Percentiles rank a stretch among this genome's conserved stretches.
phyloP scores from a whole-genome alignment of 192 early-diverging fungal species.

The Irineochytrium annulatum region DNA sequence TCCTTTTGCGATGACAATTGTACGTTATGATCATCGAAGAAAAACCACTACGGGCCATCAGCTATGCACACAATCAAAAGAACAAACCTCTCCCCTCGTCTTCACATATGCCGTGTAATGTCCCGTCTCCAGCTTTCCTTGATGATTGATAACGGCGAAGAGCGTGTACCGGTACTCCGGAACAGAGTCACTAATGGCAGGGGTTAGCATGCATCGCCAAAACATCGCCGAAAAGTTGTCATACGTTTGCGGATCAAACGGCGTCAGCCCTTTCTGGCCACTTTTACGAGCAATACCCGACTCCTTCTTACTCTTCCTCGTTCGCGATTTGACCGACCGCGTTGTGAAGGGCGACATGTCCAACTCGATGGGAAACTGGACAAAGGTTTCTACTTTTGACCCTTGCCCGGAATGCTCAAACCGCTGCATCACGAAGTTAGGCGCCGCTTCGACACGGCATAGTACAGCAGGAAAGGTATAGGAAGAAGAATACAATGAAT shows the following conservation, averaged over 20 bases:
- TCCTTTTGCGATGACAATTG: slow-evolving; percentile 64
- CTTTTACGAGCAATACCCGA: neutral
- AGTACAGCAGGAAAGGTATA: slow-evolving; percentile 1
- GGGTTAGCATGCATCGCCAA: neutral
- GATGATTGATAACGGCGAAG: slow-evolving; percentile 90
- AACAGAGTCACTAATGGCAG: slow-evolving; percentile 33
- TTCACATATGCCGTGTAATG: slow-evolving; percentile 88
- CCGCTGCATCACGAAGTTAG: slow-evolving; percentile 42
- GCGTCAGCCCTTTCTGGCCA: slow-evolving; percentile 7
- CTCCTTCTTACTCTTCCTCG: slow-evolving; percentile 13
- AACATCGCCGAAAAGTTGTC: slow-evolving; percentile 3
- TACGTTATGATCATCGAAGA: slow-evolving; percentile 83
- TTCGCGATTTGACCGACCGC: slow-evolving; percentile 37
- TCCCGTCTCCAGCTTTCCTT: slow-evolving; percentile 88
- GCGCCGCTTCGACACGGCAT: slow-evolving; percentile 7
- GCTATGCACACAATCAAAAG: neutral
- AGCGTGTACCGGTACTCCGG: slow-evolving; percentile 76
- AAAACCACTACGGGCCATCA: slow-evolving; percentile 66
- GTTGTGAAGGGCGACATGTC: slow-evolving; percentile 93
- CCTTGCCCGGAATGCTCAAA: slow-evolving; percentile 71
- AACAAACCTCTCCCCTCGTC: slow-evolving; percentile 64
- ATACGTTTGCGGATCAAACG: slow-evolving; percentile 21
- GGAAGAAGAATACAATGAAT: neutral
- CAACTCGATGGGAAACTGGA: slow-evolving; percentile 75
- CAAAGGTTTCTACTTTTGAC: slow-evolving; percentile 84